These are phyloP conservation scores for Blastobotrys serpentis DNA, from an alignment of 1,139 yeast species.

Conservation along the genomic window DNA sequence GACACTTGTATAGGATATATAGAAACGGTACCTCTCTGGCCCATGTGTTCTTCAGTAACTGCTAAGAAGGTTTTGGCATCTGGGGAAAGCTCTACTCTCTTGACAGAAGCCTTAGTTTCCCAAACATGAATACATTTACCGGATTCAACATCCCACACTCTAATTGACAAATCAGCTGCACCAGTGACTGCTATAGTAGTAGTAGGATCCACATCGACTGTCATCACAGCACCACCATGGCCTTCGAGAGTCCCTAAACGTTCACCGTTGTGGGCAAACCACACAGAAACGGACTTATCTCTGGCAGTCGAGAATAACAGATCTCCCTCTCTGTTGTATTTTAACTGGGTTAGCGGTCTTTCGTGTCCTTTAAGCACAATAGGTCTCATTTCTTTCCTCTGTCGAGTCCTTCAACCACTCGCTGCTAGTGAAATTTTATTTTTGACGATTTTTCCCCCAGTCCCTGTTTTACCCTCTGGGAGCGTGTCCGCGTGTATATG, in stretches of 20 bases:
- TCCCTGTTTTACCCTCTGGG: neutral
- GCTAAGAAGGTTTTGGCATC: slow-evolving; percentile 68
- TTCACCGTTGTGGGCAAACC: slow-evolving; percentile 96
- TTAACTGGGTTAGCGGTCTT: slow-evolving; percentile 69
- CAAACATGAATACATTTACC: slow-evolving; percentile 78
- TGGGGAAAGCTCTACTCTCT: slow-evolving; percentile 85
- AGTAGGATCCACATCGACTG: slow-evolving; percentile 78
- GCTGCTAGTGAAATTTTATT: slow-evolving; percentile 6
- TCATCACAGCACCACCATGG: slow-evolving; percentile 94
- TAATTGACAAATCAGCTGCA: slow-evolving; percentile 83
- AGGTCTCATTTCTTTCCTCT: slow-evolving; percentile 4
- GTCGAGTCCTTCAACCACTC: neutral
- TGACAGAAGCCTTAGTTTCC: slow-evolving; percentile 79
- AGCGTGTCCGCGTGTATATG: neutral
- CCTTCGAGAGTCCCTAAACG: slow-evolving; percentile 90
- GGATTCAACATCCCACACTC: slow-evolving; percentile 78
- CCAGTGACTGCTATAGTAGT: slow-evolving; percentile 77
- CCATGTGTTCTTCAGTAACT: slow-evolving; percentile 92
- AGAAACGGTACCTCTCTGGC: slow-evolving; percentile 73
- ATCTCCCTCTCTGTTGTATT: slow-evolving; percentile 94
- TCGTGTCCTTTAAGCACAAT: slow-evolving; percentile 36
- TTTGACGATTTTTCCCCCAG: too few relatives aligned
- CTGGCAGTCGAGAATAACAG: slow-evolving; percentile 88
- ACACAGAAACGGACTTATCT: slow-evolving; percentile 66
- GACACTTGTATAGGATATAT: slow-evolving; percentile 56